A percentile compares a stretch with the other conserved stretches of the same genome.
Conservation (phyloP, 2,329 filamentous ascomycete species). For the Xylogone sp. region DNA sequence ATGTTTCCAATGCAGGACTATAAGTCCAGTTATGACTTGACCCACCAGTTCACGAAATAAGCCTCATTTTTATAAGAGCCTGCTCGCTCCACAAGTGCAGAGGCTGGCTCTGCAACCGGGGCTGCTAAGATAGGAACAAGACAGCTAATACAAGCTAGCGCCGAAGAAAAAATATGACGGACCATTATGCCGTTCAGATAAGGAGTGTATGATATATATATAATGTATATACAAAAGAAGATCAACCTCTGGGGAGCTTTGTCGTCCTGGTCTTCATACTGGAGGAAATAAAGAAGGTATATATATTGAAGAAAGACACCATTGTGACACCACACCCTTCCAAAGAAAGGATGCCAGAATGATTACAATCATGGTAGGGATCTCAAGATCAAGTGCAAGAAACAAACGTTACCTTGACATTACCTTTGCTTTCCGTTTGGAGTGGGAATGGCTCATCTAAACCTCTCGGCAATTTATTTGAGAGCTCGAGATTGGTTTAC, state of each 20-base stretch:
- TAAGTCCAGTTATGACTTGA: not conserved
- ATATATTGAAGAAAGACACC: not conserved
- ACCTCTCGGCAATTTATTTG: not conserved
- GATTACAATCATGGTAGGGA: not conserved
- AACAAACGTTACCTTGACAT: not conserved
- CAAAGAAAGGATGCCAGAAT: not conserved
- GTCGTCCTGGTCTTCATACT: not conserved
- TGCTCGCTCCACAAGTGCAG: not conserved
- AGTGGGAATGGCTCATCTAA: not conserved
- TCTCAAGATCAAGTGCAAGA: not conserved
- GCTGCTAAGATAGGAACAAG: not conserved
- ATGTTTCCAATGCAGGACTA: too few relatives aligned
- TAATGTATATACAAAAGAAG: not conserved
- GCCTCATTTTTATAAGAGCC: conserved; percentile 13
- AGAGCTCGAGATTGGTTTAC: not conserved
- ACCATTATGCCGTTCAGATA: not conserved
- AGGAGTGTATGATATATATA: not conserved
- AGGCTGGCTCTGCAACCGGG: not conserved
- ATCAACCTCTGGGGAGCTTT: not conserved
- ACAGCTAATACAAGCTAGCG: not conserved
- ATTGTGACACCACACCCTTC: not conserved
- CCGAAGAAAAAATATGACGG: not conserved
- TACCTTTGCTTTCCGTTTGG: not conserved
- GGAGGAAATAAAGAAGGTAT: not conserved
- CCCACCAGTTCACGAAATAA: conserved; percentile 33